Conservation (phyloP, 192 early-diverging fungal genomes). For the Coemansia sp. region DNA sequence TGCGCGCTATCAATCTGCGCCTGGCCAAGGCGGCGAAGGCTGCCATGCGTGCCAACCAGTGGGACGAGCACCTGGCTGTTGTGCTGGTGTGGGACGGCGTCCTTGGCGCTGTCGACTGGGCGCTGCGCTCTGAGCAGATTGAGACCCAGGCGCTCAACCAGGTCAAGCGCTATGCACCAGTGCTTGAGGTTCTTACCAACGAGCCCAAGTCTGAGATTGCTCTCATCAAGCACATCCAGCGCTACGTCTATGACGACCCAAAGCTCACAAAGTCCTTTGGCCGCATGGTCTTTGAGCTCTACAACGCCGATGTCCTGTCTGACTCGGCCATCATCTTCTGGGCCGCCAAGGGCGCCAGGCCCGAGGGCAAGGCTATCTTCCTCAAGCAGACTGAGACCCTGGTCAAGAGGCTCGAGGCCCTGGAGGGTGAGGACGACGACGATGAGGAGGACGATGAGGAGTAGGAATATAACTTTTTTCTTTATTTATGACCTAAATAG, state of each 20-base stretch:
- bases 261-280: slow-evolving; percentile 86
- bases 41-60: slow-evolving; percentile 52
- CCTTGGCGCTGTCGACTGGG: slow-evolving; percentile 76
- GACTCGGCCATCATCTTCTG: slow-evolving; percentile 94
- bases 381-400: slow-evolving; percentile 93
- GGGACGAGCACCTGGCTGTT: slow-evolving; percentile 75
- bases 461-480: background rate
- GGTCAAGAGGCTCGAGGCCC: slow-evolving; percentile 73
- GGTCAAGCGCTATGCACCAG: slow-evolving; percentile 67
- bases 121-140: slow-evolving; percentile 79
- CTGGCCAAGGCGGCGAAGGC: slow-evolving; percentile 24
- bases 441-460: slow-evolving; percentile 23
- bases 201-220: slow-evolving; percentile 70
- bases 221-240: slow-evolving; percentile 83
- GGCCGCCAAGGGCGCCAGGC: slow-evolving; percentile 84
- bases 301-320: slow-evolving; percentile 88
- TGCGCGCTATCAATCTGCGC: slow-evolving; percentile 24
- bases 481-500: background rate
- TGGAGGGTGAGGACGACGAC: slow-evolving; percentile 68
- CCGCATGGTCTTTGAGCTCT: slow-evolving; percentile 76
- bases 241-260: slow-evolving; percentile 84
- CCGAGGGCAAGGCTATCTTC: slow-evolving; percentile 87
- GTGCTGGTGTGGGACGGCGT: slow-evolving; percentile 82
- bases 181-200: slow-evolving; percentile 68
- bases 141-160: slow-evolving; percentile 69